These are phyloP conservation scores for Beauveria caledonica DNA, from an alignment of 2,329 filamentous ascomycete genomes.

Conservation along the genomic window DNA sequence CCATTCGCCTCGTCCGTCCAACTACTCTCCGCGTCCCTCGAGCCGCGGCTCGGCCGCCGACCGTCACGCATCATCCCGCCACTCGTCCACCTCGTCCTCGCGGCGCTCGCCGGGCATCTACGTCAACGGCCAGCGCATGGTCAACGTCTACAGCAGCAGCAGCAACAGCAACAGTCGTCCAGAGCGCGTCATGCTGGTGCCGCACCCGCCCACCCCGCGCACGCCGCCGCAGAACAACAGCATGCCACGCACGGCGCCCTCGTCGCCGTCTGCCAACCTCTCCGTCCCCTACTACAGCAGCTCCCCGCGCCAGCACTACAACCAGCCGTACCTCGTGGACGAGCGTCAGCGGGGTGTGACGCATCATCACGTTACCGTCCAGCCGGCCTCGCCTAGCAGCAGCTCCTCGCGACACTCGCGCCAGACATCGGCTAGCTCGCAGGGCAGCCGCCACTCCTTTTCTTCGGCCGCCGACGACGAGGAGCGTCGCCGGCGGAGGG, in stretches of 20 bases:
- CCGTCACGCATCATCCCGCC: neutral
- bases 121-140: conserved; percentile 28
- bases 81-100: conserved; percentile 18
- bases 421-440: conserved; percentile 28
- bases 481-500: conserved; percentile 11
- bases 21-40: conserved; percentile 23
- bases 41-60: conserved; percentile 27
- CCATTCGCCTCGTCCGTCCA: conserved; percentile 23
- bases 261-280: conserved; percentile 25
- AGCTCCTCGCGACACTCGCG: conserved; percentile 27
- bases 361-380: conserved; percentile 28
- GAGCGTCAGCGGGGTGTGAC: conserved; percentile 25
- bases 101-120: conserved; percentile 28
- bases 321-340: conserved; percentile 31
- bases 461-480: conserved; percentile 15
- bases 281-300: conserved; percentile 21
- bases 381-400: conserved; percentile 24
- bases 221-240: conserved; percentile 36
- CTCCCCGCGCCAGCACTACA: conserved; percentile 16
- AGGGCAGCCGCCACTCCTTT: conserved; percentile 18
- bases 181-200: conserved; percentile 37
- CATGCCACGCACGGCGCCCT: conserved; percentile 32
- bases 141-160: conserved; percentile 24
- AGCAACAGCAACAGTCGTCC: conserved; percentile 24
- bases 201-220: conserved; percentile 36